Conservation (phyloP, 1,284 basidiomycete species). For the Inonotus hispidus region DNA sequence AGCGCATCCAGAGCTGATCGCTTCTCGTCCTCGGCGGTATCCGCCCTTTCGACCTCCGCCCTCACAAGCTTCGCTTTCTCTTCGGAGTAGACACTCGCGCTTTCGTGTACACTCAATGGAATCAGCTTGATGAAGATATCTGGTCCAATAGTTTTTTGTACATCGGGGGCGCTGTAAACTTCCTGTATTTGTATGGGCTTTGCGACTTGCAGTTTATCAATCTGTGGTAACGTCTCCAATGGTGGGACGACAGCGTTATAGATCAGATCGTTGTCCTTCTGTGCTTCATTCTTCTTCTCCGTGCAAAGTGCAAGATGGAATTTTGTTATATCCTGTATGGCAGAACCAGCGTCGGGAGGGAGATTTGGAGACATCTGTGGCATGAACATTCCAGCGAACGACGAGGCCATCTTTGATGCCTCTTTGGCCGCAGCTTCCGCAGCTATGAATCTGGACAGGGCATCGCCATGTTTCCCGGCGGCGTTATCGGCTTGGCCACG, state of each 20-base stretch:
- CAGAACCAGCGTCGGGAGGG: constrained; percentile 80
- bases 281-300: constrained; percentile 73
- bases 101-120: constrained; percentile 93
- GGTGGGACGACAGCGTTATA: constrained; percentile 93
- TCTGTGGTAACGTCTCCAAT: constrained; percentile 70
- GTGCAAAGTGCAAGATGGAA: constrained; percentile 73
- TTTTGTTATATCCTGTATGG: constrained; percentile 80
- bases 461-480: constrained; percentile 80
- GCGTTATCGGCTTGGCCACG: constrained; percentile 76
- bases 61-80: constrained; percentile 97
- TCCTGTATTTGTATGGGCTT: constrained; percentile 90
- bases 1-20: constrained; percentile 79
- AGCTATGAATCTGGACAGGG: constrained; percentile 75
- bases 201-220: constrained; percentile 79
- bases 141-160: constrained; percentile 91
- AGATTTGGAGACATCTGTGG: constrained; percentile 75
- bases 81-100: constrained; percentile 94
- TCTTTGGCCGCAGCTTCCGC: constrained; percentile 86
- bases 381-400: constrained; percentile 72
- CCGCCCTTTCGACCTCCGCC: constrained; percentile 82
- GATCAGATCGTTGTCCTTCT: constrained; percentile 94
- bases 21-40: constrained; percentile 78
- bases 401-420: constrained; percentile 62
- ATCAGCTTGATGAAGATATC: constrained; percentile 89
- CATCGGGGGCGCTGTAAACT: constrained; percentile 86